Evolutionary conservation across 2,329 filamentous ascomycete genomes (phyloP).

Genomic region (Ciborinia camelliae): DNA sequence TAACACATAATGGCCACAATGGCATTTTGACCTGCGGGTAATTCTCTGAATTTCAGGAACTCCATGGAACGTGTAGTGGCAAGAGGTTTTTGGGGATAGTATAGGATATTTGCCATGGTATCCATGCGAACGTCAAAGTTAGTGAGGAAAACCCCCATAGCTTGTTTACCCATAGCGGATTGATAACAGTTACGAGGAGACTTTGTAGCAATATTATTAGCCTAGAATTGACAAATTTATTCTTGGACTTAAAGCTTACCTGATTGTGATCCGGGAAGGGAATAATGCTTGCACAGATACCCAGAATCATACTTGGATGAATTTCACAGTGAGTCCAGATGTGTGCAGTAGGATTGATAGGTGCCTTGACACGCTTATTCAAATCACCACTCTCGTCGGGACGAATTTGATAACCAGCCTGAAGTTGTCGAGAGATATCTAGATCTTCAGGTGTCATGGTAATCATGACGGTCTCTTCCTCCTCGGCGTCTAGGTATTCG

Average conservation of each 20-base stretch:
- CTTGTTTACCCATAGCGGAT: conserved; percentile 99
- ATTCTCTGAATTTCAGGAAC: conserved; percentile 94
- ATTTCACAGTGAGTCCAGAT: conserved; percentile 99
- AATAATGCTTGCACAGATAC: conserved; percentile 98
- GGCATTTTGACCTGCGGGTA: conserved; percentile 95
- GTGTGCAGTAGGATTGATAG: conserved; percentile 81
- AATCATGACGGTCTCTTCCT: conserved; percentile 99
- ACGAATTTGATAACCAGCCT: conserved; percentile 58
- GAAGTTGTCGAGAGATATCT: conserved; percentile 69
- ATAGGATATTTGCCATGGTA: conserved; percentile 98
- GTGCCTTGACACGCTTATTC: conserved; percentile 83
- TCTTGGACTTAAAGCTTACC: conserved; percentile 44
- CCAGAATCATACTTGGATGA: conserved; percentile 97
- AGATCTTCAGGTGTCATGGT: conserved; percentile 97
- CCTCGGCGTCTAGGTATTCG: conserved; percentile 95
- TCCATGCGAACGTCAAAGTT: conserved; percentile 98
- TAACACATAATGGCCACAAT: conserved; percentile 98
- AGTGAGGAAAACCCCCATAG: conserved; percentile 98
- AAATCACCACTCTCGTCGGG: conserved; percentile 67
- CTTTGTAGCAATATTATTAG: conserved; percentile 46
- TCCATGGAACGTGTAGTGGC: conserved; percentile 98
- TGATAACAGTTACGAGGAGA: conserved; percentile 99
- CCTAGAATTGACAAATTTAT: conserved; percentile 21
- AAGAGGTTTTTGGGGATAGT: conserved; percentile 96
- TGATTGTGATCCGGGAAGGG: conserved; percentile 99